These are phyloP conservation scores for Deinandra increscens DNA, from an alignment of 129 eudicot species.

Conservation along the genomic window DNA sequence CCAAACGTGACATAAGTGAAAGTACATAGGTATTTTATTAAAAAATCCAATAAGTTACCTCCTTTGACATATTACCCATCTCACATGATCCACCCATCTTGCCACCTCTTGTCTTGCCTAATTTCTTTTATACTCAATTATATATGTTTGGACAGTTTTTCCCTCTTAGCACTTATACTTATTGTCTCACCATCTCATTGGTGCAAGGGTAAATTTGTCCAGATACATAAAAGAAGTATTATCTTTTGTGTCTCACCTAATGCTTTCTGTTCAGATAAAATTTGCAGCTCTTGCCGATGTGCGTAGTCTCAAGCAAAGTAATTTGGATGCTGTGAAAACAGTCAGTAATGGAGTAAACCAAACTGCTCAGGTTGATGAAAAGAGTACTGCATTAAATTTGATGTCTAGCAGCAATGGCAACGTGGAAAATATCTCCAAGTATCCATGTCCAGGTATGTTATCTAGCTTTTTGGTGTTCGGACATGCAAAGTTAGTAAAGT, in stretches of 20 bases:
- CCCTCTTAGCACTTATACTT: neutral
- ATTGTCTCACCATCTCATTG: neutral
- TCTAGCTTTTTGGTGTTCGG: neutral
- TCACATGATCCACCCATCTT: neutral
- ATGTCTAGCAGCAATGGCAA: constrained; percentile 29
- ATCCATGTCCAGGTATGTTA: constrained; percentile 42
- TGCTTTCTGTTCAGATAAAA: constrained; percentile 57
- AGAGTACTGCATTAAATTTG: constrained; percentile 22
- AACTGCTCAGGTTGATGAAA: constrained; percentile 25
- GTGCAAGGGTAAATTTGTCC: neutral
- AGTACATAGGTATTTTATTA: neutral
- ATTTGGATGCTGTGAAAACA: constrained; percentile 32
- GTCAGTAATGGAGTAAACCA: constrained; percentile 25
- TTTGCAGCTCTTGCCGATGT: constrained; percentile 67
- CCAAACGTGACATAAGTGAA: neutral
- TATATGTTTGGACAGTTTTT: neutral
- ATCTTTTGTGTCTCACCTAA: neutral
- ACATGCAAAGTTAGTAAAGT: neutral
- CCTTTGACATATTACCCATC: neutral
- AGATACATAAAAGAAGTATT: neutral
- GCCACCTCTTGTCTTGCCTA: neutral
- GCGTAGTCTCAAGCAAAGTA: constrained; percentile 46
- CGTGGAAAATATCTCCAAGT: constrained; percentile 30
- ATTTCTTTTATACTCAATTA: neutral
- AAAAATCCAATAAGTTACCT: neutral